These are phyloP conservation scores for Acanthamoeba divionensis DNA, from an alignment of 208 protist genomes.

Conservation along the genomic window DNA sequence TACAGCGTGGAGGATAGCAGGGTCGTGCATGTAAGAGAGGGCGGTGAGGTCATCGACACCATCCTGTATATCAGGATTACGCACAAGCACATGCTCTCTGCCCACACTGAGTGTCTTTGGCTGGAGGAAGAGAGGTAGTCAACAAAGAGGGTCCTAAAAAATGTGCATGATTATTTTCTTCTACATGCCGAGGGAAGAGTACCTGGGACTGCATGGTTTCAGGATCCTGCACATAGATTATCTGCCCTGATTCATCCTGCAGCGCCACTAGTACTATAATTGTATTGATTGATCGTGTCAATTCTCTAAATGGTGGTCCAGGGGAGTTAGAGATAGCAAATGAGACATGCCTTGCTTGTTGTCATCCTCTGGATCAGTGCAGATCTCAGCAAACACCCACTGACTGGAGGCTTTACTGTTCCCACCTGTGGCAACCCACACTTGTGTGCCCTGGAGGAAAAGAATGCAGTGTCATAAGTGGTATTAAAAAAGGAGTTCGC, in stretches of 20 bases:
- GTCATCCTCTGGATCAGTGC: not conserved
- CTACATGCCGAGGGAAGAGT: not conserved
- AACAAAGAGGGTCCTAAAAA: not conserved
- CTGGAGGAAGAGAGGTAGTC: not conserved
- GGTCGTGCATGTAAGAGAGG: constrained; percentile 77
- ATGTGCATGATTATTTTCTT: not conserved
- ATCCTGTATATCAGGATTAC: constrained; percentile 63
- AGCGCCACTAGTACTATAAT: not conserved
- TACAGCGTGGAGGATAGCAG: constrained; percentile 69
- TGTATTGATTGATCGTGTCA: too few relatives aligned
- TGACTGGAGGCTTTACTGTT: not conserved
- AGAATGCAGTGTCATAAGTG: not conserved
- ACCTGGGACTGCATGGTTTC: not conserved
- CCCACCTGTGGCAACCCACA: not conserved
- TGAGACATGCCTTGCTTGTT: constrained; percentile 24
- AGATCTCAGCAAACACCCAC: constrained; percentile 28
- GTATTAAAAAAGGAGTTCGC: too few relatives aligned
- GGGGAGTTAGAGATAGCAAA: too few relatives aligned
- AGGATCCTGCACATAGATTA: constrained; percentile 15
- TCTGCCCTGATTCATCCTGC: not conserved
- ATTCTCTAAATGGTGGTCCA: too few relatives aligned
- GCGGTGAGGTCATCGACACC: constrained; percentile 74
- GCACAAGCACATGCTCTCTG: not conserved
- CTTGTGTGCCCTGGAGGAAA: constrained; percentile 2
- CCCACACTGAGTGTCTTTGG: not conserved